Evolutionary conservation across 2,329 filamentous ascomycete species (phyloP).

Genomic region (Pseudogymnoascus sp.): DNA sequence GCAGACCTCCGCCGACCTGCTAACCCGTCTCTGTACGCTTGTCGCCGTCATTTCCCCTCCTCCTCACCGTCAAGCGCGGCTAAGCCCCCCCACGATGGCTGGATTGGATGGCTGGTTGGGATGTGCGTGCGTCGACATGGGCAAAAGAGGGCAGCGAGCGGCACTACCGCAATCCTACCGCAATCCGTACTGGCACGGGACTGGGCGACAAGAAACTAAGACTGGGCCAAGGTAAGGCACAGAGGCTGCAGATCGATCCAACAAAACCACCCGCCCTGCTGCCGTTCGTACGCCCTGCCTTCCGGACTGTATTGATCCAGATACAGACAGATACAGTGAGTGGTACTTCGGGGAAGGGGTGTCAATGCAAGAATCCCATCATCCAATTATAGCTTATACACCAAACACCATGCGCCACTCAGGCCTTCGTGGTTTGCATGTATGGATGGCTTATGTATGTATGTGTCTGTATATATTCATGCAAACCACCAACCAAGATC

Average conservation of each 20-base stretch:
- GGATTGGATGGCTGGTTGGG: not conserved
- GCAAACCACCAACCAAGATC: not conserved
- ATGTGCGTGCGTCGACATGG: not conserved
- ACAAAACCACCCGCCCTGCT: not conserved
- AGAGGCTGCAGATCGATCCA: not conserved
- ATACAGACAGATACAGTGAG: too few species aligned
- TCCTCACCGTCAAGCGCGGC: not conserved
- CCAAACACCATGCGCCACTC: conserved; percentile 1
- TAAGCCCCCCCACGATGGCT: not conserved
- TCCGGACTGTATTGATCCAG: not conserved
- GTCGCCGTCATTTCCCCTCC: not conserved
- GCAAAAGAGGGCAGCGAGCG: too few species aligned
- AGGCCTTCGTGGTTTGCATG: not conserved
- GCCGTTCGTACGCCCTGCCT: not conserved
- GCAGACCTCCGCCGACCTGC: not conserved
- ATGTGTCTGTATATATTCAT: not conserved
- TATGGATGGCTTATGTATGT: not conserved
- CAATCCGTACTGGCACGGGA: not conserved
- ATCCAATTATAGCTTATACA: conserved; percentile 1
- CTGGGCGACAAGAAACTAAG: not conserved
- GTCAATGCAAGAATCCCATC: not conserved
- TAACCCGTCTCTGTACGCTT: not conserved
- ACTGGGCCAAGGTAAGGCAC: not conserved
- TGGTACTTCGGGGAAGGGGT: not conserved
- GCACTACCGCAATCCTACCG: not conserved